Evolutionary conservation across 257 asterid genomes (phyloP).

Genomic region (Echium plantagineum): DNA sequence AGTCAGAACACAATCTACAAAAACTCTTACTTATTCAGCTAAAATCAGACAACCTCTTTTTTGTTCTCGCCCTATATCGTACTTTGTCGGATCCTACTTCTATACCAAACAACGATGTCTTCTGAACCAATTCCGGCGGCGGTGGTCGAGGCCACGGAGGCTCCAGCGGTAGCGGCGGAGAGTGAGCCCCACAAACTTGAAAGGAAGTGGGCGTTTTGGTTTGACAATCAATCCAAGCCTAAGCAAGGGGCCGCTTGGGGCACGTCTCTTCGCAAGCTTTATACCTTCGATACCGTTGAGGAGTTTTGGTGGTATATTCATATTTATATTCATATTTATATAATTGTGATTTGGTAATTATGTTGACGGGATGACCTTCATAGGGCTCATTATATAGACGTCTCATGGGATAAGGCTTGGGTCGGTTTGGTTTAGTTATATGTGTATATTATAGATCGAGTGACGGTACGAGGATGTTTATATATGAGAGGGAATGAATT

Average conservation of each 20-base stretch:
- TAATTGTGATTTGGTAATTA: no score
- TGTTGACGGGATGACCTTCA: no score
- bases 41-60: not conserved
- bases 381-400: no score
- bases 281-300: conserved; percentile 84
- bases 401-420: no score
- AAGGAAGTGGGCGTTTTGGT: conserved; percentile 90
- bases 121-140: conserved; percentile 30
- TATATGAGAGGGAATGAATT: no score
- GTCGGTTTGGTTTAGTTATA: no score
- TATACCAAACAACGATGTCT: conserved; percentile 32
- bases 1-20: not conserved
- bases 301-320: conserved; percentile 80
- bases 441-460: no score
- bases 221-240: conserved; percentile 77
- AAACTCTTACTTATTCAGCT: not conserved
- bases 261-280: conserved; percentile 45
- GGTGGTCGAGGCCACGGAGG: conserved; percentile 24
- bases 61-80: not conserved
- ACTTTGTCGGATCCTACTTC: not conserved
- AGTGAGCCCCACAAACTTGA: conserved; percentile 61
- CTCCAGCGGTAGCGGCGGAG: conserved; percentile 16
- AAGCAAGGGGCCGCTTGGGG: conserved; percentile 94
- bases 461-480: no score
- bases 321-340: no score